Evolutionary conservation across 306 rosid genomes (phyloP).

Genomic region (Clitoria ternatea): DNA sequence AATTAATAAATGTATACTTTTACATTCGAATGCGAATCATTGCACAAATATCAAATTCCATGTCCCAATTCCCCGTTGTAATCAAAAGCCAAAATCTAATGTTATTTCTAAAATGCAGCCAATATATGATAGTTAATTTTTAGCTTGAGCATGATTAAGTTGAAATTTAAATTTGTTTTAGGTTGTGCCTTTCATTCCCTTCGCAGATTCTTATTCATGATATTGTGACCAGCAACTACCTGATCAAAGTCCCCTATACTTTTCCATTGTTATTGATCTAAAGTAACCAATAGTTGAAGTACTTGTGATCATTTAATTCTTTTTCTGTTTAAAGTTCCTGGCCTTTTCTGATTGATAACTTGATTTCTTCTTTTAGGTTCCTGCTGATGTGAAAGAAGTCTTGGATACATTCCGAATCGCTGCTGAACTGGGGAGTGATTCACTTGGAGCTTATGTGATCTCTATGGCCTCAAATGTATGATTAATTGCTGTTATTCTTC

Average conservation of each 20-base stretch:
- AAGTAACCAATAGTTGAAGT: not conserved
- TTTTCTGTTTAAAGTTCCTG: not conserved
- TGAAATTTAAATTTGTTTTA: not conserved
- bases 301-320: not conserved
- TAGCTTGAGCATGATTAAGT: not conserved
- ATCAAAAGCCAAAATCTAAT: not conserved
- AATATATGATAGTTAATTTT: not conserved
- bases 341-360: constrained; percentile 11
- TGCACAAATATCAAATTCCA: not conserved
- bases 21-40: not conserved
- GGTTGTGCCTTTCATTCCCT: not conserved
- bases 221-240: not conserved
- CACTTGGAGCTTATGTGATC: constrained; percentile 93
- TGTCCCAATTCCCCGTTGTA: not conserved
- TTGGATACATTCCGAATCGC: constrained; percentile 77
- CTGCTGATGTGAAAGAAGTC: constrained; percentile 70
- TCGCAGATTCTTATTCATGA: not conserved
- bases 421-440: constrained; percentile 85
- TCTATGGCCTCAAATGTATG: constrained; percentile 94
- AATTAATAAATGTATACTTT: not conserved
- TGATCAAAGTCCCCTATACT: not conserved
- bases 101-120: not conserved
- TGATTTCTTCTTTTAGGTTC: constrained; percentile 51
- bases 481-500: constrained; percentile 2
- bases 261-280: not conserved